Conservation (phyloP, 2,329 filamentous ascomycete genomes). For the Colletotrichum siamense region DNA sequence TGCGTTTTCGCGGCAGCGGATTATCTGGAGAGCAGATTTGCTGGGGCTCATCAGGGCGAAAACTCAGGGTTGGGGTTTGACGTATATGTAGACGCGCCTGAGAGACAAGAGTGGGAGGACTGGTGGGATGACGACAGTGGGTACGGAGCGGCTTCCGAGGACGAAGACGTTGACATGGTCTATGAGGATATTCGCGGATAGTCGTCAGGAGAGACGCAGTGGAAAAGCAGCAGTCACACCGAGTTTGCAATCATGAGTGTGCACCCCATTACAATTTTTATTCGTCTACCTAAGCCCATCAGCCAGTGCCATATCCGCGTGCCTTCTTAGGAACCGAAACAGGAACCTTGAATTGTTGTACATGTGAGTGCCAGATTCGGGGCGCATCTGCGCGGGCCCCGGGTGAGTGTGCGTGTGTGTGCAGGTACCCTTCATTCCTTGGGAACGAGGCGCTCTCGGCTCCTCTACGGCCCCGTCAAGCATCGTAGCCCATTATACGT, state of each 20-base stretch:
- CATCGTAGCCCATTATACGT: neutral
- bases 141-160: neutral
- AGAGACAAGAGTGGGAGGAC: neutral
- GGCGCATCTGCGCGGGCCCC: slow-evolving; percentile 5
- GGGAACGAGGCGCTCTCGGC: neutral
- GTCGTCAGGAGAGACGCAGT: neutral
- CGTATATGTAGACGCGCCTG: neutral
- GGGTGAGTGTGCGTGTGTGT: neutral
- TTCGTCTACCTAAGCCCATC: slow-evolving; percentile 25
- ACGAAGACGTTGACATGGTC: neutral
- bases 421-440: neutral
- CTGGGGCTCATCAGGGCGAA: neutral
- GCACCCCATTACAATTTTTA: slow-evolving; percentile 22
- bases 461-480: neutral
- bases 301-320: slow-evolving; percentile 21
- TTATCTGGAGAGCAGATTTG: neutral
- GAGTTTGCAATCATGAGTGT: neutral
- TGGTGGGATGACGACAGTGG: neutral
- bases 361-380: slow-evolving; percentile 14
- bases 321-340: slow-evolving; percentile 18
- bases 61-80: neutral
- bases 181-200: neutral
- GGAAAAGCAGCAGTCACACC: neutral
- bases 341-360: slow-evolving; percentile 21
- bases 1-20: neutral